Evolutionary conservation across 148 eudicot species (phyloP).

Genomic region (Beta vulgaris): DNA sequence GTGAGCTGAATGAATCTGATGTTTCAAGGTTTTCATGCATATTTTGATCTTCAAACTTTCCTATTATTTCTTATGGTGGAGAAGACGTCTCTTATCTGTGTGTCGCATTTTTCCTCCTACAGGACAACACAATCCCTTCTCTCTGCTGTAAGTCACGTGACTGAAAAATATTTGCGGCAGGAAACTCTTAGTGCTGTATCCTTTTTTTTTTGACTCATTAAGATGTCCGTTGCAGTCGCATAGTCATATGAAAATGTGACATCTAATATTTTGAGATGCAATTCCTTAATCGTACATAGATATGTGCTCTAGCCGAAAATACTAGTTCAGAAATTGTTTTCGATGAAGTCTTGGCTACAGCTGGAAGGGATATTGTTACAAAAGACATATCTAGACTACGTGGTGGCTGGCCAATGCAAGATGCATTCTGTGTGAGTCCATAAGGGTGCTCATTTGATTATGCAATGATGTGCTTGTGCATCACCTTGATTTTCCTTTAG

Average conservation of each 20-base stretch:
- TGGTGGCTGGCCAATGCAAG: conserved; percentile 99
- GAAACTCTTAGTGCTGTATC: conserved; percentile 96
- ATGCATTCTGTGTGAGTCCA: conserved; percentile 82
- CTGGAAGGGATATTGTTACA: conserved; percentile 84
- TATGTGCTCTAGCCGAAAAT: conserved; percentile 83
- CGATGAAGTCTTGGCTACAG: conserved; percentile 83
- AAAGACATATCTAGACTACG: conserved; percentile 94
- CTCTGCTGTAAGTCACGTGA: conserved; percentile 68
- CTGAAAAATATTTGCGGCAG: conserved; percentile 86
- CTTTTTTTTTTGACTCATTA: conserved; percentile 18
- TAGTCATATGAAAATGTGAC: not conserved
- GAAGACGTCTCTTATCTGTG: not conserved
- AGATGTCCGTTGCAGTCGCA: not conserved
- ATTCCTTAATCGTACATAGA: conserved; percentile 56
- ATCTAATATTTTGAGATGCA: not conserved
- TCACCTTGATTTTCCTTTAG: not conserved
- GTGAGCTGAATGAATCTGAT: conserved; percentile 80
- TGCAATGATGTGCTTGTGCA: not conserved
- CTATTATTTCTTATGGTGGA: not conserved
- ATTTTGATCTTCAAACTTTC: not conserved
- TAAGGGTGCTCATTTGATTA: not conserved
- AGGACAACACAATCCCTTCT: conserved; percentile 97
- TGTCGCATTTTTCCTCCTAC: conserved; percentile 27
- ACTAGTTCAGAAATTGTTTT: conserved; percentile 77
- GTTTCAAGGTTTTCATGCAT: conserved; percentile 64